Percentiles rank a stretch among this genome's conserved stretches.
phyloP scores from a whole-genome alignment of 306 rosid genomes.

The Pachyrhizus erosus region DNA sequence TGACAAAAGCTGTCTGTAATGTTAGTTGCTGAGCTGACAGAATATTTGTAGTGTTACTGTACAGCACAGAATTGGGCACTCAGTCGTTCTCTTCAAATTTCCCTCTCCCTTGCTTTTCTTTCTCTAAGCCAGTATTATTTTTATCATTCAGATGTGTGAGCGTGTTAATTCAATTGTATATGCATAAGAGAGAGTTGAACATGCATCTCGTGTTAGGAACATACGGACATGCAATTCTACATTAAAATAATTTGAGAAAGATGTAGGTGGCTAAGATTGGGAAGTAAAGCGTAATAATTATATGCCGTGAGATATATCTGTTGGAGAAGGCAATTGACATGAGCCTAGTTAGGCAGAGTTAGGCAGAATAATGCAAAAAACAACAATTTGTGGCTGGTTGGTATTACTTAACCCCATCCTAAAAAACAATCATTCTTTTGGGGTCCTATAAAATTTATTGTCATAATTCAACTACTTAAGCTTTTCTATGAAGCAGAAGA shows the following conservation, averaged over 20 bases:
- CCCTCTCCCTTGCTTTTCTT: neutral
- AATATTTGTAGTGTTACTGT: neutral
- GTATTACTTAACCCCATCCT: constrained; percentile 75
- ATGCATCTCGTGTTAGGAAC: neutral
- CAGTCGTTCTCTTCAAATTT: neutral
- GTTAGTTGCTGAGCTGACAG: neutral
- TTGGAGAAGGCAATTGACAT: constrained; percentile 71
- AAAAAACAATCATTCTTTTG: constrained; percentile 65
- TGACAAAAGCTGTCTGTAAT: neutral
- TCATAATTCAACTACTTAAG: constrained; percentile 55
- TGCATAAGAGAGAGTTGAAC: neutral
- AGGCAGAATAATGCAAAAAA: constrained; percentile 51
- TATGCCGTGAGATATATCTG: constrained; percentile 46
- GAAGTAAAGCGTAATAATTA: constrained; percentile 43
- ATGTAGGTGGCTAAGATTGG: constrained; percentile 45
- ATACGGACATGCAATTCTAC: neutral
- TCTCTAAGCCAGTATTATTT: neutral
- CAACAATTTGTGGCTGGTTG: constrained; percentile 48
- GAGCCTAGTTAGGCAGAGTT: constrained; percentile 58
- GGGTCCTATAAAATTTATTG: constrained; percentile 53
- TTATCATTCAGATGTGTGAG: neutral
- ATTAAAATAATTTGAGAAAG: constrained; percentile 1
- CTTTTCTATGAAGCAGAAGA: constrained; percentile 37
- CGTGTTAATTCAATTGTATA: neutral
- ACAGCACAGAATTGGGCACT: neutral